These are phyloP conservation scores for Trichoderma sp. DNA, from an alignment of 2,329 filamentous ascomycete genomes.

Conservation along the genomic window DNA sequence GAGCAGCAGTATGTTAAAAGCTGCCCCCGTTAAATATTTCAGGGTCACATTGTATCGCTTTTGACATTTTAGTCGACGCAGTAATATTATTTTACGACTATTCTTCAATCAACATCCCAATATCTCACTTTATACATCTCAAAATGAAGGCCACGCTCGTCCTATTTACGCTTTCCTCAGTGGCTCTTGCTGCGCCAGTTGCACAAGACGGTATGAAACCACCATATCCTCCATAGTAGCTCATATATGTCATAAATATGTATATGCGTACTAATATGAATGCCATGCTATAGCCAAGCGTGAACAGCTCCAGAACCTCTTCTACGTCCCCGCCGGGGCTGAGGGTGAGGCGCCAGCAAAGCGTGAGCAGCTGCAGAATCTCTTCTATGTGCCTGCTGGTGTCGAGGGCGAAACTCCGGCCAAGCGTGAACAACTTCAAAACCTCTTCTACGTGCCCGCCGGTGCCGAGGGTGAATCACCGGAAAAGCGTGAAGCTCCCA, in stretches of 20 bases:
- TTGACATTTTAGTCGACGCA: neutral
- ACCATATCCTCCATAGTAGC: neutral
- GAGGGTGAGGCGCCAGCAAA: too few species aligned
- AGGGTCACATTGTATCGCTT: neutral
- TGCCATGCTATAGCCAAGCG: neutral
- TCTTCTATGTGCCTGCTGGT: neutral
- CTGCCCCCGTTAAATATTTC: neutral
- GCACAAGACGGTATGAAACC: neutral
- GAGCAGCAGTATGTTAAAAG: neutral
- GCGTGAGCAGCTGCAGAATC: neutral
- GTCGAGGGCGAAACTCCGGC: neutral
- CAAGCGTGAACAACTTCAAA: neutral
- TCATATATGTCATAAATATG: neutral
- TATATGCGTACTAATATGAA: neutral
- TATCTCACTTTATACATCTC: neutral
- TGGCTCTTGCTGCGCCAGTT: neutral
- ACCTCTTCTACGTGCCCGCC: too few species aligned
- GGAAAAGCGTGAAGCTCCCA: too few species aligned
- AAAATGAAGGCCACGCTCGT: neutral
- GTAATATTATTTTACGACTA: neutral
- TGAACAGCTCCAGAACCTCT: too few species aligned
- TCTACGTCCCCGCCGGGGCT: too few species aligned
- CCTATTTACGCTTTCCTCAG: neutral
- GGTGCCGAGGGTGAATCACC: too few species aligned
- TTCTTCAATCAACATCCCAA: neutral